Percentiles rank a stretch among this genome's conserved stretches.
Evolutionary conservation across 805 yeast species (phyloP).

Genomic region (Nakazawaea holstii): DNA sequence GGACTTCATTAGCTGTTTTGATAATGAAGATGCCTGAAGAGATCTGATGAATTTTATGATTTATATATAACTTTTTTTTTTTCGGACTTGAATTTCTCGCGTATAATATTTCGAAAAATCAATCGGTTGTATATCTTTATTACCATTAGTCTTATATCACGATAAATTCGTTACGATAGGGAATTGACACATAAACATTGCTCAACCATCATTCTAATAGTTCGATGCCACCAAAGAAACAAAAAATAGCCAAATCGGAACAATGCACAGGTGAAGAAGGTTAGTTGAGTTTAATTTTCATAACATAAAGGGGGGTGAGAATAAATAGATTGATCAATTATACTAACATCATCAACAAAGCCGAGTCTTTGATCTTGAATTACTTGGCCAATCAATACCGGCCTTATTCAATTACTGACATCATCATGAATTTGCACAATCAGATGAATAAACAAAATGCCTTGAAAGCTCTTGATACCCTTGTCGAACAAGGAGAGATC

Average conservation of each 20-base stretch:
- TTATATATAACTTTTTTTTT: not conserved
- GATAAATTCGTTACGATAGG: not conserved
- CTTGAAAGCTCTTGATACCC: conserved; percentile 29
- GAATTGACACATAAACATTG: no score
- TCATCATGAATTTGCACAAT: conserved; percentile 39
- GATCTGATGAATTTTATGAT: conserved; percentile 1
- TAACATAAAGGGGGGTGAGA: not conserved
- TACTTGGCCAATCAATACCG: conserved; percentile 39
- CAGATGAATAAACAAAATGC: conserved; percentile 29
- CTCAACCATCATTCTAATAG: not conserved
- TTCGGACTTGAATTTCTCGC: not conserved
- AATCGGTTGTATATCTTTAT: not conserved
- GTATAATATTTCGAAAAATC: not conserved
- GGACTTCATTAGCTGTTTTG: conserved; percentile 80
- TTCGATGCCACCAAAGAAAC: conserved; percentile 13
- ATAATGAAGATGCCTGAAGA: conserved; percentile 79
- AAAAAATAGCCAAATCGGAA: conserved; percentile 7
- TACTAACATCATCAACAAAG: conserved; percentile 10
- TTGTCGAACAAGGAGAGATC: conserved; percentile 28
- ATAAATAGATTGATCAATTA: no score
- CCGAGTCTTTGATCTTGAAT: conserved; percentile 27
- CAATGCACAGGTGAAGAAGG: conserved; percentile 14
- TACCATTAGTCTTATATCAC: not conserved
- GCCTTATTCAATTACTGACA: conserved; percentile 44
- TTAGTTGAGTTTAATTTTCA: conserved; percentile 7